Evolutionary conservation across 2,329 filamentous ascomycete genomes (phyloP).

Genomic region (Dactylellina haptotyla): DNA sequence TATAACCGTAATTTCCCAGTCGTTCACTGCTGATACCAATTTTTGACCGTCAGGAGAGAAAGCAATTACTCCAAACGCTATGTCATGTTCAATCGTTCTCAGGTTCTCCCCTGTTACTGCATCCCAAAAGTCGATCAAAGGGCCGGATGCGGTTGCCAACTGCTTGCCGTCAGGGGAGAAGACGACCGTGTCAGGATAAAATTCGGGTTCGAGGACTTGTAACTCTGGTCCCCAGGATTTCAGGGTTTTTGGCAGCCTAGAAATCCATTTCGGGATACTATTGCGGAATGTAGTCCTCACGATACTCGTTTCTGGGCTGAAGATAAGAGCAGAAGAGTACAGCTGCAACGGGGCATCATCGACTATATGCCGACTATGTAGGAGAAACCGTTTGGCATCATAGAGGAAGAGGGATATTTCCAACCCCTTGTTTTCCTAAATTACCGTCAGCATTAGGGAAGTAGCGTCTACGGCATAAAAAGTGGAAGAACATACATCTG

Average conservation of each 20-base stretch:
- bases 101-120: too few species aligned
- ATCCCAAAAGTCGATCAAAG: too few species aligned
- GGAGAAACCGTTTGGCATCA: not conserved
- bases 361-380: not conserved
- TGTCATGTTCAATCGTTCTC: too few species aligned
- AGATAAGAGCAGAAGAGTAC: constrained; percentile 23
- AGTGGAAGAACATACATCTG: constrained; percentile 8
- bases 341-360: constrained; percentile 19
- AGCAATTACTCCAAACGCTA: too few species aligned
- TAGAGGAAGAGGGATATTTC: not conserved
- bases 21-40: too few species aligned
- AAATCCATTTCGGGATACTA: not conserved
- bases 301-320: constrained; percentile 16
- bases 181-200: not conserved
- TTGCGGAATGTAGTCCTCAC: not conserved
- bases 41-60: too few species aligned
- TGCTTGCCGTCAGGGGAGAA: constrained; percentile 19
- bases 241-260: not conserved
- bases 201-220: not conserved
- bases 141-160: constrained; percentile 2
- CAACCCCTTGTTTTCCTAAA: constrained; percentile 4
- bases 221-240: constrained; percentile 1
- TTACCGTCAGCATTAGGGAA: constrained; percentile 66
- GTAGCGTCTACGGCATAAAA: constrained; percentile 60
- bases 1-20: too few species aligned